phyloP scores from a whole-genome alignment of 768 basidiomycete species.

The Coprinopsis strossmayeri region DNA sequence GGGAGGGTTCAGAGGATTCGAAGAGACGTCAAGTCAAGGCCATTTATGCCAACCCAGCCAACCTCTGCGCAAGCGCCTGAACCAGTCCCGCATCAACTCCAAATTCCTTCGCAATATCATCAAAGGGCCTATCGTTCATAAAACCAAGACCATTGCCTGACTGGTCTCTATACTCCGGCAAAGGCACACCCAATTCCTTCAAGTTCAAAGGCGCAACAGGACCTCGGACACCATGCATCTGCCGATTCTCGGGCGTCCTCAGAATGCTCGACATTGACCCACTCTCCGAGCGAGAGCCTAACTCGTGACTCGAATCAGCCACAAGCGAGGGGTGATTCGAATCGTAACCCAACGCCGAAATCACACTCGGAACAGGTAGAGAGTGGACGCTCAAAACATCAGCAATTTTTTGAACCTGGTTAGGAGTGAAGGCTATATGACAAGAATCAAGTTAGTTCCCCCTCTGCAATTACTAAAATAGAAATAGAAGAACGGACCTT shows the following conservation, averaged over 20 bases:
- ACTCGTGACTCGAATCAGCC: not conserved
- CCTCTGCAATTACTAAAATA: not conserved
- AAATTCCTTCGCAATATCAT: constrained; percentile 63
- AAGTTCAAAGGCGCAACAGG: not conserved
- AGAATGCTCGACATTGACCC: not conserved
- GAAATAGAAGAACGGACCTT: constrained; percentile 33
- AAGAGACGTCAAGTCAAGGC: too few species aligned
- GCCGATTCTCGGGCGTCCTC: not conserved
- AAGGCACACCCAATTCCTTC: too few species aligned
- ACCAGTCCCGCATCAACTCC: constrained; percentile 66
- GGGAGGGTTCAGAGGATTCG: too few species aligned
- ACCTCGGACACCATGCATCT: not conserved
- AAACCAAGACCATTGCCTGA: too few species aligned
- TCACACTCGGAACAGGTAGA: constrained; percentile 12
- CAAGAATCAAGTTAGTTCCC: constrained; percentile 5
- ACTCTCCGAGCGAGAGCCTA: not conserved
- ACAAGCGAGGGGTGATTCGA: not conserved
- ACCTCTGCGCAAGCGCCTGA: constrained; percentile 58
- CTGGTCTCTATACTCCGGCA: too few species aligned
- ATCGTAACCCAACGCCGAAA: not conserved
- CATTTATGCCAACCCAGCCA: constrained; percentile 28
- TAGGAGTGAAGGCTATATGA: constrained; percentile 53
- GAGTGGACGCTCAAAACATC: constrained; percentile 11
- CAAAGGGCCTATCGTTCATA: constrained; percentile 10
- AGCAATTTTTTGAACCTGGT: constrained; percentile 33